phyloP scores from a whole-genome alignment of 1,139 yeast genomes.

The Scheffersomyces cryptocercus region DNA sequence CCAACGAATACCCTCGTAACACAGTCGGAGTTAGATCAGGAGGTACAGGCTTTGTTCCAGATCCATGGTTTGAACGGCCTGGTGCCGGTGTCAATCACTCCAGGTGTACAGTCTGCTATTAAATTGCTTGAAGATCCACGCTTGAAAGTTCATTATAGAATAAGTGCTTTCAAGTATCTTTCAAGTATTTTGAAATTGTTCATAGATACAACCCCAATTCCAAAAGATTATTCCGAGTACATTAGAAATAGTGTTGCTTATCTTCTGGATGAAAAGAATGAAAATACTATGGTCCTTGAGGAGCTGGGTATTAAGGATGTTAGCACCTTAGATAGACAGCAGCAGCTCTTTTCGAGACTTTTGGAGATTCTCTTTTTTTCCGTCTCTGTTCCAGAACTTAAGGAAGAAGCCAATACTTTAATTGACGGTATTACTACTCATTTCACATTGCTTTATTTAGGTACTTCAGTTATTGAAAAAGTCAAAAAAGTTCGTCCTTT shows the following conservation, averaged over 20 bases:
- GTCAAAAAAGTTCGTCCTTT: constrained; percentile 71
- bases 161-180: constrained; percentile 75
- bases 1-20: constrained; percentile 68
- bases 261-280: constrained; percentile 45
- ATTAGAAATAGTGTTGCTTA: constrained; percentile 50
- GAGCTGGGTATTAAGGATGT: constrained; percentile 49
- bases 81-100: constrained; percentile 75
- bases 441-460: constrained; percentile 73
- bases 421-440: constrained; percentile 75
- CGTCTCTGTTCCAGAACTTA: constrained; percentile 72
- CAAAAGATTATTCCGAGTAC: constrained; percentile 50
- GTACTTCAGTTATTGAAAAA: constrained; percentile 70
- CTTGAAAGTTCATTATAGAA: constrained; percentile 64
- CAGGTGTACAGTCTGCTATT: constrained; percentile 79
- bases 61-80: constrained; percentile 66
- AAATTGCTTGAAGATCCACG: constrained; percentile 67
- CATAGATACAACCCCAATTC: constrained; percentile 65
- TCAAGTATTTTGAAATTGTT: constrained; percentile 67
- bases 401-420: constrained; percentile 63
- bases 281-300: constrained; percentile 35
- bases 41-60: constrained; percentile 64
- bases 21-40: constrained; percentile 62
- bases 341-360: constrained; percentile 57
- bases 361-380: constrained; percentile 74
- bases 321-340: constrained; percentile 58